A percentile compares a stretch with the other conserved stretches of the same genome.
Conservation (phyloP, 805 yeast genomes). For the Candida montana region DNA sequence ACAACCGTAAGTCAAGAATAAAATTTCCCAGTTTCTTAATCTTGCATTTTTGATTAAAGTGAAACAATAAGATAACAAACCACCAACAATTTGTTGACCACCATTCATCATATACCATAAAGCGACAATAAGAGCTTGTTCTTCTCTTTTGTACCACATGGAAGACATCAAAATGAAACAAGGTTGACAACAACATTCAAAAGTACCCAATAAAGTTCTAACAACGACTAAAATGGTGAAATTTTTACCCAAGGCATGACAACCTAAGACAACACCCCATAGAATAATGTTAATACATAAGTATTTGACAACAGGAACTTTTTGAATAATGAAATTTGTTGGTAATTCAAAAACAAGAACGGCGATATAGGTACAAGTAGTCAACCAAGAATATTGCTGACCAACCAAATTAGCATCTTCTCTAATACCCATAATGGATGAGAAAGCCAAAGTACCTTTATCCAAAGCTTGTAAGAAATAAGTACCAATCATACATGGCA, state of each 20-base stretch:
- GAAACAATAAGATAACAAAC: constrained; percentile 36
- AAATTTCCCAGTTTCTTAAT: constrained; percentile 48
- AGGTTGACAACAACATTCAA: constrained; percentile 48
- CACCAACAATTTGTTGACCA: constrained; percentile 37
- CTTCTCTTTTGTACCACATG: constrained; percentile 50
- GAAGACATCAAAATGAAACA: constrained; percentile 48
- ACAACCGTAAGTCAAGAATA: constrained; percentile 47
- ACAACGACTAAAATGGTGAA: constrained; percentile 45
- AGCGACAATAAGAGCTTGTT: constrained; percentile 44
- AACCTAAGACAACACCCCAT: constrained; percentile 45
- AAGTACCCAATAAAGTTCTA: constrained; percentile 42
- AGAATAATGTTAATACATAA: constrained; percentile 36
- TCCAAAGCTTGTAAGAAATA: constrained; percentile 37
- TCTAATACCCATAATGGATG: constrained; percentile 39
- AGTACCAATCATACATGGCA: constrained; percentile 27
- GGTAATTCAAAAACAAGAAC: constrained; percentile 10
- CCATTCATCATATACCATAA: constrained; percentile 50
- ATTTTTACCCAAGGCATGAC: constrained; percentile 41
- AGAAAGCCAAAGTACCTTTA: constrained; percentile 35
- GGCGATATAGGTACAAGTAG: constrained; percentile 12
- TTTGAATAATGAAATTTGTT: constrained; percentile 36
- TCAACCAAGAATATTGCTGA: constrained; percentile 32
- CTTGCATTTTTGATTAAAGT: constrained; percentile 27
- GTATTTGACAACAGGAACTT: constrained; percentile 44
- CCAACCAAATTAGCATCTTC: constrained; percentile 34